Percentiles rank a stretch among this genome's conserved stretches.
Evolutionary conservation across 1,284 basidiomycete species (phyloP).

Genomic region (Microbotryomycetes sp.): DNA sequence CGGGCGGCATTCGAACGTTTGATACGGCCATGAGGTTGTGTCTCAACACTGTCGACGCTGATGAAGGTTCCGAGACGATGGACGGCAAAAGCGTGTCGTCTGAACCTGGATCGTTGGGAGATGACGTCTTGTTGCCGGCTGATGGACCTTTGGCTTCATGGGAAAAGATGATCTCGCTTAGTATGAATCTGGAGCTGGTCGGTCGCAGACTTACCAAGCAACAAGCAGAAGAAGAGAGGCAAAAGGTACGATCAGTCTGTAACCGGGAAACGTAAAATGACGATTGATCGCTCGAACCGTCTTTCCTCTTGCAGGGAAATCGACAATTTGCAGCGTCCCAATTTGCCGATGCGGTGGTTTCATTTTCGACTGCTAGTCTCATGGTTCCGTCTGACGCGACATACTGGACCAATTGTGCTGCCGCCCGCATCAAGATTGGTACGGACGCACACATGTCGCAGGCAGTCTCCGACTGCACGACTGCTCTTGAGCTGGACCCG

Average conservation of each 20-base stretch:
- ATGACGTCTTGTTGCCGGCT: not conserved
- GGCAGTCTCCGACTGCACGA: slow-evolving; percentile 19
- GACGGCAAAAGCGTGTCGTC: no score
- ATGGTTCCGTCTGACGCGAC: slow-evolving; percentile 8
- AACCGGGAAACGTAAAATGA: not conserved
- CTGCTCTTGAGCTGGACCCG: slow-evolving; percentile 15
- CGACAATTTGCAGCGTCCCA: slow-evolving; percentile 16
- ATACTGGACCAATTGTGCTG: slow-evolving; percentile 24
- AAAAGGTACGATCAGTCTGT: slow-evolving; percentile 46
- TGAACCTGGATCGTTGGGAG: not conserved
- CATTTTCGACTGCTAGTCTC: slow-evolving; percentile 21
- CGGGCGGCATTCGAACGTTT: slow-evolving; percentile 21
- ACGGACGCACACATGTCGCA: slow-evolving; percentile 5
- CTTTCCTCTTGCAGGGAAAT: slow-evolving; percentile 11
- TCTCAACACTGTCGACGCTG: not conserved
- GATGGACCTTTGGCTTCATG: slow-evolving; percentile 2
- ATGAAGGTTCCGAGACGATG: not conserved
- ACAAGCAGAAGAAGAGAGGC: slow-evolving; percentile 47
- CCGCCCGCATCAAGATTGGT: slow-evolving; percentile 25
- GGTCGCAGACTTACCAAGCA: slow-evolving; percentile 12
- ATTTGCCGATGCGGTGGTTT: slow-evolving; percentile 18
- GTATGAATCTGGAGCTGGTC: slow-evolving; percentile 8
- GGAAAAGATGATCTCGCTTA: slow-evolving; percentile 19
- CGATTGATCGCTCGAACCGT: not conserved
- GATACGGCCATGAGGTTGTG: slow-evolving; percentile 22